Base-by-base conservation (phyloP, 2,329 filamentous ascomycete genomes). In the Juglanconis sp. region DNA sequence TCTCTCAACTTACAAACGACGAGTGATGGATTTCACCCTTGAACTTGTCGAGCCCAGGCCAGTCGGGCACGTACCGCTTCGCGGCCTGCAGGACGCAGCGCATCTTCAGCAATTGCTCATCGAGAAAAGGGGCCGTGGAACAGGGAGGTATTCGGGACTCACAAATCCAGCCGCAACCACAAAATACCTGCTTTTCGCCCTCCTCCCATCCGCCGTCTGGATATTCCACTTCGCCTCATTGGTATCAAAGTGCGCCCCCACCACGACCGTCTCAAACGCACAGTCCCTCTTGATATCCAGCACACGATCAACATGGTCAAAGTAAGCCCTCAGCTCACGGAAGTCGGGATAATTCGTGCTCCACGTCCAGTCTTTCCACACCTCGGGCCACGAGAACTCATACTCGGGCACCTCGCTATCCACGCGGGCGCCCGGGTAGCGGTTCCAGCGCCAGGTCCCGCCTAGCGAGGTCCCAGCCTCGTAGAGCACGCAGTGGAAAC, bases 51-150 rank as follows among this genome's bases (percentile, higher is more conserved):
- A 87, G 77, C 11, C 85, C 85, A 13, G 79, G 77, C 77, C 81
- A 87, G 56, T 83, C 77, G 0, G 86, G 86, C 48, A 84, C 80
- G 63, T 87, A 80, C n/a, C 83, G 74, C 67, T 83, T 85, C 1
- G 85, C 81, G 1, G 85, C 79, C 74, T 76, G 51, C 57, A 11
- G 32, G 13, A 8, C 24, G 24, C 7, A 17, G 59, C 5, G 11
- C 7, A 15, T 34, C 9, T 47, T 48, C 17, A 38, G 17, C 38
- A 42, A 42, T 5, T 8, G n/a, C 7, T 13, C 34, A 53, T 17
- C 3, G 11, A 53, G 34, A 7, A 7, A 32, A 8, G 5, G 5
- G 9, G 30, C 11, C 31, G 10, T 31, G 34, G 50, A 53, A 53
- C 30, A 34, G 24, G 34, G 50, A 7, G 38, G 4, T 5, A 13